These are phyloP conservation scores for Suillus ampliporus DNA, from an alignment of 768 basidiomycete genomes.

Conservation along the genomic window DNA sequence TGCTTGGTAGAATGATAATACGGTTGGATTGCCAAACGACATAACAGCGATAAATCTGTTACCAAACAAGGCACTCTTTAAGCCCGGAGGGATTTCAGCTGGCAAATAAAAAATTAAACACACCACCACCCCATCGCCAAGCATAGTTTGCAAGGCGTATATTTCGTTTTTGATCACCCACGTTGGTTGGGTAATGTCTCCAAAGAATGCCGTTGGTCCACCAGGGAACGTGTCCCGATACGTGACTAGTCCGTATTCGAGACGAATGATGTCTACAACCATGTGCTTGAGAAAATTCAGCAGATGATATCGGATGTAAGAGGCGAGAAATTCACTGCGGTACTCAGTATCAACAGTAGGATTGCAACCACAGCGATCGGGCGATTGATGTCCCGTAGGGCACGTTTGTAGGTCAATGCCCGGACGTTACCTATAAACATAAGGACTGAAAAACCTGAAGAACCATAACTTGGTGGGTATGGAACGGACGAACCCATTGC, in stretches of 20 bases:
- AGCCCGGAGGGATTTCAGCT: not conserved
- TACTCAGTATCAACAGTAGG: constrained; percentile 27
- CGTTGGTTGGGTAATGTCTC: constrained; percentile 24
- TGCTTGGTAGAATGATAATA: constrained; percentile 16
- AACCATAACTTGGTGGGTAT: not conserved
- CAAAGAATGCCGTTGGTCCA: constrained; percentile 31
- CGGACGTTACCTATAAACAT: constrained; percentile 35
- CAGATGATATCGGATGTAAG: not conserved
- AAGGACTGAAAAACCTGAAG: constrained; percentile 33
- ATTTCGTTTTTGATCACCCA: constrained; percentile 32
- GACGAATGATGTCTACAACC: constrained; percentile 22
- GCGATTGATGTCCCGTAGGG: constrained; percentile 15
- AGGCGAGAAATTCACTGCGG: constrained; percentile 19
- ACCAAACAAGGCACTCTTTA: not conserved
- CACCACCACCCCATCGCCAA: constrained; percentile 18
- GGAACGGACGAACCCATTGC: not conserved
- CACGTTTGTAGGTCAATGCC: constrained; percentile 14
- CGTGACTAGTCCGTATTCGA: constrained; percentile 27
- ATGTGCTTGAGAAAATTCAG: constrained; percentile 16
- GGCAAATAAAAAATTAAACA: constrained; percentile 2
- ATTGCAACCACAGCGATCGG: constrained; percentile 22
- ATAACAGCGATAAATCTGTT: constrained; percentile 23
- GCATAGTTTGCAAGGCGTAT: constrained; percentile 19
- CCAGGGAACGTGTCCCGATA: constrained; percentile 25
- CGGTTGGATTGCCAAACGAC: constrained; percentile 19